Conservation (phyloP, 2,329 filamentous ascomycete genomes). For the Colletotrichum tanaceti region DNA sequence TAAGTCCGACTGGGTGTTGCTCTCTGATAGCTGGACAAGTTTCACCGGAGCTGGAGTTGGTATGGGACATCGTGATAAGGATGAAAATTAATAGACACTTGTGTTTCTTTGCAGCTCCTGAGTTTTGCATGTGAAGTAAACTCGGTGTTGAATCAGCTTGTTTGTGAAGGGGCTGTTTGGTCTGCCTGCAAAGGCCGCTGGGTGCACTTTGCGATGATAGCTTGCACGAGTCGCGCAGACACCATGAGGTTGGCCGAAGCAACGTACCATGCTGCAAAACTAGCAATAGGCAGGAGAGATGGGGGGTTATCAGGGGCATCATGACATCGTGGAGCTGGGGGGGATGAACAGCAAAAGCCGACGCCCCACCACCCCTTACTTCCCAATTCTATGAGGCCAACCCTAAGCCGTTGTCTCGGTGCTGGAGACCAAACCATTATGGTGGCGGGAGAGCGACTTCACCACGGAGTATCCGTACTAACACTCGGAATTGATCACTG, state of each 20-base stretch:
- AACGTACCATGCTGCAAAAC: not conserved
- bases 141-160: too few species aligned
- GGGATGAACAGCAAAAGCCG: not conserved
- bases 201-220: not conserved
- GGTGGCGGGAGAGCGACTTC: not conserved
- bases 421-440: conserved; percentile 19
- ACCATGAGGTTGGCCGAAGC: not conserved
- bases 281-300: not conserved
- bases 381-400: too few species aligned
- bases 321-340: not conserved
- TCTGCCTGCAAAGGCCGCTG: not conserved
- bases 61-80: conserved; percentile 1
- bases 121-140: not conserved
- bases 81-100: conserved; percentile 37
- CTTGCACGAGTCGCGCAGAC: not conserved
- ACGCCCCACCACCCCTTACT: not conserved
- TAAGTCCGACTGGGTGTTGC: not conserved
- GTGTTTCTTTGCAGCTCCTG: conserved; percentile 1
- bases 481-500: conserved; percentile 14
- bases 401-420: not conserved
- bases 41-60: conserved; percentile 19
- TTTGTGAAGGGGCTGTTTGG: not conserved
- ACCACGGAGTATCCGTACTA: too few species aligned
- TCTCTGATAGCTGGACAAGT: not conserved
- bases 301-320: too few species aligned